Conservation (phyloP, 768 basidiomycete species). For the Dictyophora rubrovolvata region DNA sequence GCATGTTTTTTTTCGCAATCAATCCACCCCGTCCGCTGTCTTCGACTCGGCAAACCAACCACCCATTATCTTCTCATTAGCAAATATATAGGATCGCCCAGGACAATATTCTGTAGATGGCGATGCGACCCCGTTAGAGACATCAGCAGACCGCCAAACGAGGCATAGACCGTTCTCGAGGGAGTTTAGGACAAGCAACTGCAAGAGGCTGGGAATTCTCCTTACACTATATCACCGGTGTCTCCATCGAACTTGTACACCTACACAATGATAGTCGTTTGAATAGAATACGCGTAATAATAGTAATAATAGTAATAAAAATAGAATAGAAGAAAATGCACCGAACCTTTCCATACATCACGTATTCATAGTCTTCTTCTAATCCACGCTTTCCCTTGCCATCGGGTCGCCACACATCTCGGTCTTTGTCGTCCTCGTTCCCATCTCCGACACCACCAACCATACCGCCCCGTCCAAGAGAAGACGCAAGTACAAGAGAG, state of each 20-base stretch:
- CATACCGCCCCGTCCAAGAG: conserved; percentile 48
- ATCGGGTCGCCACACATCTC: conserved; percentile 78
- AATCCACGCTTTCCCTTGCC: conserved; percentile 71
- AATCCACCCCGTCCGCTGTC: neutral
- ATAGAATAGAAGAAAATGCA: neutral
- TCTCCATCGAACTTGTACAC: conserved; percentile 96
- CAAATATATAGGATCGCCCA: conserved; percentile 88
- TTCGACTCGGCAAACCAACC: neutral
- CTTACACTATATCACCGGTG: conserved; percentile 76
- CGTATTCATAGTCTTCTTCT: conserved; percentile 96
- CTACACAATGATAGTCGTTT: conserved; percentile 27
- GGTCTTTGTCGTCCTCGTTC: conserved; percentile 59
- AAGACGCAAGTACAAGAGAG: conserved; percentile 78
- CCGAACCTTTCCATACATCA: conserved; percentile 95
- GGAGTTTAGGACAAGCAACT: conserved; percentile 9
- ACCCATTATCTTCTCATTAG: conserved; percentile 62
- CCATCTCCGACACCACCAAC: conserved; percentile 40
- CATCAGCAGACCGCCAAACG: conserved; percentile 93
- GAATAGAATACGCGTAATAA: too few species aligned
- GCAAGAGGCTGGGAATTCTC: neutral
- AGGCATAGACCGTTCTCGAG: conserved; percentile 83
- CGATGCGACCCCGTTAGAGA: conserved; percentile 87
- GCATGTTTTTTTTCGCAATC: neutral
- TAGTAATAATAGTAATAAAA: neutral
- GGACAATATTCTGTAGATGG: conserved; percentile 83